A percentile compares a stretch with the other conserved stretches of the same genome.
Evolutionary conservation across 73 alveolate genomes (phyloP).

Genomic region (Paramecium caudatum): DNA sequence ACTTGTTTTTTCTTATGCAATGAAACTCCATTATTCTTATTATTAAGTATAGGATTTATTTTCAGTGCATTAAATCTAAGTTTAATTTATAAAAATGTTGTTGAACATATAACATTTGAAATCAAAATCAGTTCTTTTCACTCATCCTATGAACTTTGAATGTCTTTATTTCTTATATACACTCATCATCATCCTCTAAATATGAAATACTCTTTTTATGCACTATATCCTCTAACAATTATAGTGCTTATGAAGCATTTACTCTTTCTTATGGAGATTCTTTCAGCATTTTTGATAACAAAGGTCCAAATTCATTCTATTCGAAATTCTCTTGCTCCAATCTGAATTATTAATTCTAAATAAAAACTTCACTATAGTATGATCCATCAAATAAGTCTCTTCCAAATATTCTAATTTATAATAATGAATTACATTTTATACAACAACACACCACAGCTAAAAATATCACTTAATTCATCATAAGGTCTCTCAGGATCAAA

Average conservation of each 20-base stretch:
- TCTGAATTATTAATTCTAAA: background rate
- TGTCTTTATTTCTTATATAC: too few relatives aligned
- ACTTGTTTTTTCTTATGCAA: too few relatives aligned
- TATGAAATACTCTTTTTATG: too few relatives aligned
- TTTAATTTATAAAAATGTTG: too few relatives aligned
- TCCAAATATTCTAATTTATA: background rate
- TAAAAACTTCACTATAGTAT: background rate
- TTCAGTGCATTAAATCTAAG: too few relatives aligned
- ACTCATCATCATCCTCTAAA: too few relatives aligned
- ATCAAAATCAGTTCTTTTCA: too few relatives aligned
- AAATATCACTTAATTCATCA: conserved; percentile 44
- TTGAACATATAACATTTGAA: too few relatives aligned
- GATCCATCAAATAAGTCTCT: conserved; percentile 26
- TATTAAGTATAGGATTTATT: too few relatives aligned
- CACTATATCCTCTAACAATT: background rate
- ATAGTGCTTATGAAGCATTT: background rate
- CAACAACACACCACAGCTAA: conserved; percentile 44
- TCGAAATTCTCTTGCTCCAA: background rate
- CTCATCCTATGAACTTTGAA: too few relatives aligned
- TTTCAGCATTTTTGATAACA: background rate
- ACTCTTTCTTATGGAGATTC: background rate
- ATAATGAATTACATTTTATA: background rate
- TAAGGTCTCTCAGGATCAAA: background rate
- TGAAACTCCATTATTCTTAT: too few relatives aligned
- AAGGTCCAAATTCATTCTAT: background rate